A percentile compares a stretch with the other conserved stretches of the same genome.
Conservation (phyloP, 1,284 basidiomycete genomes). For the Vanrija pseudolonga region DNA sequence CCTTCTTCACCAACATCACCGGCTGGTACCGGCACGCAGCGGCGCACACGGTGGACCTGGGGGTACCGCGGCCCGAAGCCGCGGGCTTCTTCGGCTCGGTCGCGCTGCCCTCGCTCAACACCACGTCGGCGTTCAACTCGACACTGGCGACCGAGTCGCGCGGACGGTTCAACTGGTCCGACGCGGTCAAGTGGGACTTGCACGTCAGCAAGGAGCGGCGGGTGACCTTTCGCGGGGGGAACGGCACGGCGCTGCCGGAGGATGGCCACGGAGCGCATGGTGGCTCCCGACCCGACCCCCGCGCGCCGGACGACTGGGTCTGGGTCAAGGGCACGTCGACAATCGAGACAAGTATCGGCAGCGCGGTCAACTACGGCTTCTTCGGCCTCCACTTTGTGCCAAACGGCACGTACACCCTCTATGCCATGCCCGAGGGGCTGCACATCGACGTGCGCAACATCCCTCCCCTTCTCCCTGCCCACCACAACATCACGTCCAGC, state of each 20-base stretch:
- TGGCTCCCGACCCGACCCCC: neutral
- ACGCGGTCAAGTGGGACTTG: slow-evolving; percentile 34
- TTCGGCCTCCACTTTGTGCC: slow-evolving; percentile 68
- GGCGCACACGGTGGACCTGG: slow-evolving; percentile 24
- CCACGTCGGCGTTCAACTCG: slow-evolving; percentile 31
- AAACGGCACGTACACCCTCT: slow-evolving; percentile 73
- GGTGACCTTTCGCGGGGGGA: neutral
- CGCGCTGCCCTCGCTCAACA: slow-evolving; percentile 28
- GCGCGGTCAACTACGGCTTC: slow-evolving; percentile 37
- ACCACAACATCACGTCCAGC: slow-evolving; percentile 58
- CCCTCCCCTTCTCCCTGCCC: slow-evolving; percentile 53
- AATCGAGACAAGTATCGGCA: neutral
- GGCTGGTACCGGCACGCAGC: slow-evolving; percentile 44
- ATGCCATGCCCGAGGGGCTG: slow-evolving; percentile 60
- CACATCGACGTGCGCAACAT: slow-evolving; percentile 58
- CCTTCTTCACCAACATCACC: slow-evolving; percentile 44
- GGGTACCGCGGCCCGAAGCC: neutral
- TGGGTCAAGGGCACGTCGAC: slow-evolving; percentile 34
- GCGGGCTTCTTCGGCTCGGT: slow-evolving; percentile 28
- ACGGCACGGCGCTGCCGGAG: neutral
- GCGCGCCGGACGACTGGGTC: slow-evolving; percentile 22
- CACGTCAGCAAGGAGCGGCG: slow-evolving; percentile 36
- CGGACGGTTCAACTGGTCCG: slow-evolving; percentile 39
- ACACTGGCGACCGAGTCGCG: slow-evolving; percentile 33
- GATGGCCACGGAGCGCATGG: neutral